A percentile compares a stretch with the other conserved stretches of the same genome.
These are phyloP conservation scores for Globisporangium recalcitrans DNA, from an alignment of 352 stramenopile genomes.

Conservation along the genomic window DNA sequence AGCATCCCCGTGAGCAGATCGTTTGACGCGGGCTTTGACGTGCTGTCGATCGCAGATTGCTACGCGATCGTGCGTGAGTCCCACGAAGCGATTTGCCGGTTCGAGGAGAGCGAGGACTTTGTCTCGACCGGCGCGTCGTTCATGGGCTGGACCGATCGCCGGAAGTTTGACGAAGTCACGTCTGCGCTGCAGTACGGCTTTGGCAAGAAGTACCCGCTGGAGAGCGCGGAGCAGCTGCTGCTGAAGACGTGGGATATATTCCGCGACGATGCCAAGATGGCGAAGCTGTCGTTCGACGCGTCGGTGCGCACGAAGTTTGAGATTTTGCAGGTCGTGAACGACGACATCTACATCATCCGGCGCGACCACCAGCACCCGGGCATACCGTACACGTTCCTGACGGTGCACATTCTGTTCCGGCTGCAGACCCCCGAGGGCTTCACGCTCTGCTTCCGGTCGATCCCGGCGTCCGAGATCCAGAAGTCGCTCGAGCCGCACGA, in stretches of 20 bases:
- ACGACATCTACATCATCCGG: slow-evolving; percentile 54
- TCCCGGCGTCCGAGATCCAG: slow-evolving; percentile 44
- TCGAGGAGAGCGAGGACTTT: slow-evolving; percentile 32
- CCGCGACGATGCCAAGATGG: slow-evolving; percentile 34
- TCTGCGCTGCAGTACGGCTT: slow-evolving; percentile 41
- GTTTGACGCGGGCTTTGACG: slow-evolving; percentile 21
- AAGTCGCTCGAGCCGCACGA: slow-evolving; percentile 37
- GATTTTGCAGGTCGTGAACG: slow-evolving; percentile 45
- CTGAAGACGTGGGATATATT: slow-evolving; percentile 43
- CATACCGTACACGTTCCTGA: slow-evolving; percentile 48
- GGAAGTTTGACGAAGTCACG: slow-evolving; percentile 28
- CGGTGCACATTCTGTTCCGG: slow-evolving; percentile 54
- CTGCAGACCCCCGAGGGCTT: slow-evolving; percentile 52
- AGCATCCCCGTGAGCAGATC: slow-evolving; percentile 35
- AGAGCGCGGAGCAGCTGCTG: slow-evolving; percentile 31
- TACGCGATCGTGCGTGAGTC: slow-evolving; percentile 55
- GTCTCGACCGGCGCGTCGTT: slow-evolving; percentile 36
- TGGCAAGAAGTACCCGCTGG: slow-evolving; percentile 30
- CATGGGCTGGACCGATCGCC: slow-evolving; percentile 56
- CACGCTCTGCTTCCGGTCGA: slow-evolving; percentile 53
- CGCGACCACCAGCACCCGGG: slow-evolving; percentile 42
- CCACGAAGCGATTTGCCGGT: slow-evolving; percentile 43
- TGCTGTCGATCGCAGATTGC: slow-evolving; percentile 23
- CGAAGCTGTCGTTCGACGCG: slow-evolving; percentile 38
- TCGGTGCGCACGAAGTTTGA: slow-evolving; percentile 39